These are phyloP conservation scores for Backusella macrospora DNA, from an alignment of 192 early-diverging fungal species.

Conservation along the genomic window DNA sequence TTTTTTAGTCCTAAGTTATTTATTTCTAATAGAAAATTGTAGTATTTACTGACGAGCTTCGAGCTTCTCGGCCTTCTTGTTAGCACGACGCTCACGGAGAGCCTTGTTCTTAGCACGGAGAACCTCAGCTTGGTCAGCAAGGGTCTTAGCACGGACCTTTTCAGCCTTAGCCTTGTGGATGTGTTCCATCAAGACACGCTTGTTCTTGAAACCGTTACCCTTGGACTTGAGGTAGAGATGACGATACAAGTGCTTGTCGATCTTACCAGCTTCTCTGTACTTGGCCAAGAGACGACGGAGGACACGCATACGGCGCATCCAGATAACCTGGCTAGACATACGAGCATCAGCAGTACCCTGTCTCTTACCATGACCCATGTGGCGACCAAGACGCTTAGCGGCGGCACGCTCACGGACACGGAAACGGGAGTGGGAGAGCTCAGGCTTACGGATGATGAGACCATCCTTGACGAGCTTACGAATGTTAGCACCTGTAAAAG, in stretches of 20 bases:
- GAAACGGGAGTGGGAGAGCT: slow-evolving; percentile 87
- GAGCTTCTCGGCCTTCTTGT: slow-evolving; percentile 83
- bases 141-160: slow-evolving; percentile 88
- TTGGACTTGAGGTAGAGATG: slow-evolving; percentile 96
- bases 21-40: not conserved
- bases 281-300: slow-evolving; percentile 93
- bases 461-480: slow-evolving; percentile 98
- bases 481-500: slow-evolving; percentile 81
- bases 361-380: slow-evolving; percentile 92
- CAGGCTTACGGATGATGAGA: slow-evolving; percentile 94
- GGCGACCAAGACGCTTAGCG: slow-evolving; percentile 96
- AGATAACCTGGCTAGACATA: slow-evolving; percentile 93
- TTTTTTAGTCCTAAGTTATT: slow-evolving; percentile 2
- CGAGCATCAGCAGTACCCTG: slow-evolving; percentile 97
- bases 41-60: slow-evolving; percentile 18
- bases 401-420: slow-evolving; percentile 88
- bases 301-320: slow-evolving; percentile 98
- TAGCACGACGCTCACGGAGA: slow-evolving; percentile 88
- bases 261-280: slow-evolving; percentile 98
- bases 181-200: slow-evolving; percentile 99
- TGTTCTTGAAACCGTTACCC: slow-evolving; percentile 99
- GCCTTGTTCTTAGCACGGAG: slow-evolving; percentile 96
- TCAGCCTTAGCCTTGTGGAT: slow-evolving; percentile 99
- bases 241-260: slow-evolving; percentile 96
- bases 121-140: slow-evolving; percentile 97